A percentile compares a stretch with the other conserved stretches of the same genome.
Evolutionary conservation across 1,284 basidiomycete species (phyloP).

Genomic region (Boletus smithii): DNA sequence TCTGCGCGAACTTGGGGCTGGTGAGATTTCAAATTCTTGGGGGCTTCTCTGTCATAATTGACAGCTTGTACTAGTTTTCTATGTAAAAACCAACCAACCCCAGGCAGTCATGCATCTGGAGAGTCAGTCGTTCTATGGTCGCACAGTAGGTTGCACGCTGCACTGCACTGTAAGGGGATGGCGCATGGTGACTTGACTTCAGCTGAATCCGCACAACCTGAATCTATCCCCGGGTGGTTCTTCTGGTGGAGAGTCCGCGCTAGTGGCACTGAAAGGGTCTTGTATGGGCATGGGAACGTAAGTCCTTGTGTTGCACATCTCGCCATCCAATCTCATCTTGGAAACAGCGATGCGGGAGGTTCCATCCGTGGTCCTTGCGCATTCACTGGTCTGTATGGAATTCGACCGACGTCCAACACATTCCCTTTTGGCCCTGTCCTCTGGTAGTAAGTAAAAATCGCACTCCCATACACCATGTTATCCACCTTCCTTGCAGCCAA

Average conservation of each 20-base stretch:
- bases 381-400: constrained; percentile 42
- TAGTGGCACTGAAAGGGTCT: constrained; percentile 48
- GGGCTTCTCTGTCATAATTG: neutral
- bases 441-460: constrained; percentile 30
- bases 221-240: constrained; percentile 45
- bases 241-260: constrained; percentile 51
- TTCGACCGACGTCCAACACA: constrained; percentile 45
- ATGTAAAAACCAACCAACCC: constrained; percentile 47
- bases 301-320: constrained; percentile 24
- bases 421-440: constrained; percentile 31
- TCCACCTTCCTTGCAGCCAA: constrained; percentile 25
- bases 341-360: constrained; percentile 27
- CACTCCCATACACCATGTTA: constrained; percentile 26
- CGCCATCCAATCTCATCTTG: neutral
- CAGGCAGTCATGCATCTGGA: constrained; percentile 41
- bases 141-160: constrained; percentile 27
- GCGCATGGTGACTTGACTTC: constrained; percentile 1
- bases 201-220: constrained; percentile 47
- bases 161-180: neutral
- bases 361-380: constrained; percentile 42
- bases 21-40: constrained; percentile 18
- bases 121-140: constrained; percentile 40
- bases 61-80: constrained; percentile 36
- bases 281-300: constrained; percentile 52
- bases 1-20: constrained; percentile 35